phyloP scores from a whole-genome alignment of 2,329 filamentous ascomycete genomes.

The Penicillium hordei region DNA sequence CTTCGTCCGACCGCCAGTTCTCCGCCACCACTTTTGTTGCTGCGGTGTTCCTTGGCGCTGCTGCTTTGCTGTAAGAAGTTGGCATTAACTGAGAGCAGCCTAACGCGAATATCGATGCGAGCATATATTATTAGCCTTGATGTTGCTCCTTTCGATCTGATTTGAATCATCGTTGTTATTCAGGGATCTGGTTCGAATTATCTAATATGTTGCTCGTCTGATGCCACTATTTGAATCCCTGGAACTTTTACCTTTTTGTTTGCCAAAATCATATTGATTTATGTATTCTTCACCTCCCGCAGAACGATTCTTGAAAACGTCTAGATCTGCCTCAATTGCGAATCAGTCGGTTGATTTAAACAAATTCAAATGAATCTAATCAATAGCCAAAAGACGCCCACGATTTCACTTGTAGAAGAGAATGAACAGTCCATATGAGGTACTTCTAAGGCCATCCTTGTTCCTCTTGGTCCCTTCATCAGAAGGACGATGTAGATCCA shows the following conservation, averaged over 20 bases:
- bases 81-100: not conserved
- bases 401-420: not conserved
- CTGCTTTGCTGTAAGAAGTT: conserved; percentile 36
- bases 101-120: conserved; percentile 6
- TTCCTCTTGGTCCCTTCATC: not conserved
- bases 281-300: not conserved
- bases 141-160: conserved; percentile 14
- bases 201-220: conserved; percentile 6
- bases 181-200: conserved; percentile 1
- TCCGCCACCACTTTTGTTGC: conserved; percentile 41
- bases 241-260: not conserved
- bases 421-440: not conserved
- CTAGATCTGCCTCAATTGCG: not conserved
- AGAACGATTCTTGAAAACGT: not conserved
- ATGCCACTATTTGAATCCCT: not conserved
- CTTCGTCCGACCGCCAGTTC: conserved; percentile 34
- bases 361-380: not conserved
- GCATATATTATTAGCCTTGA: conserved; percentile 16
- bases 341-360: not conserved
- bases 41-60: conserved; percentile 44
- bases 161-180: not conserved
- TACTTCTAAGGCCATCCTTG: not conserved
- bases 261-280: conserved; percentile 5
- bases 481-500: not conserved
- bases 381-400: not conserved